Percentiles rank a stretch among this genome's conserved stretches.
These are phyloP conservation scores for Nakataea oryzae DNA, from an alignment of 2,329 filamentous ascomycete species.

Conservation along the genomic window DNA sequence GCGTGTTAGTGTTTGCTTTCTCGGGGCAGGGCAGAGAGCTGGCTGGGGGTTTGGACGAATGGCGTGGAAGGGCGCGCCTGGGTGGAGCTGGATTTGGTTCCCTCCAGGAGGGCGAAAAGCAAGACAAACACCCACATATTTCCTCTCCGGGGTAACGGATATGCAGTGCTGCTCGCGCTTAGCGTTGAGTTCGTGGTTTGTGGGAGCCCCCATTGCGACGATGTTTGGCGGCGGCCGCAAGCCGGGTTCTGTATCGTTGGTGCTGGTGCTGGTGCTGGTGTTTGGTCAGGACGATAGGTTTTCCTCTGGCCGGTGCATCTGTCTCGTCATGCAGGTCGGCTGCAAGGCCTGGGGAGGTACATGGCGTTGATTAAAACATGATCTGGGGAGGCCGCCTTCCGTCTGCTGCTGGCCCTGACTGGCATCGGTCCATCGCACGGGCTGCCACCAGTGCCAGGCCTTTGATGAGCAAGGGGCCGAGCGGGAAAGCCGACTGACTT, in stretches of 20 bases:
- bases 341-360: neutral
- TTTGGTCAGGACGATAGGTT: too few species aligned
- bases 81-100: too few species aligned
- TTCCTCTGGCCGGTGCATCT: too few species aligned
- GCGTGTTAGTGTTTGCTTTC: neutral
- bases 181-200: conserved; percentile 6
- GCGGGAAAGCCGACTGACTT: neutral
- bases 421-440: neutral
- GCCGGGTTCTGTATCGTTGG: neutral
- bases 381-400: neutral
- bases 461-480: neutral
- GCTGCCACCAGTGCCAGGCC: too few species aligned
- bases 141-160: conserved; percentile 5
- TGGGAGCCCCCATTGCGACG: conserved; percentile 4
- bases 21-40: neutral
- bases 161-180: conserved; percentile 6
- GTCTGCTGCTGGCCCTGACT: too few species aligned
- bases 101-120: too few species aligned
- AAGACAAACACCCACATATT: conserved; percentile 5
- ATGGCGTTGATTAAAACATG: neutral
- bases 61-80: neutral
- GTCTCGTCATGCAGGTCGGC: too few species aligned
- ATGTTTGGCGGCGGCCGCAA: neutral
- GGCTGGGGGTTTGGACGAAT: neutral
- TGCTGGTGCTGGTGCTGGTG: neutral